Percentiles rank a stretch among this genome's conserved stretches.
These are phyloP conservation scores for Medicago truncatula DNA, from an alignment of 306 rosid species.

Conservation along the genomic window DNA sequence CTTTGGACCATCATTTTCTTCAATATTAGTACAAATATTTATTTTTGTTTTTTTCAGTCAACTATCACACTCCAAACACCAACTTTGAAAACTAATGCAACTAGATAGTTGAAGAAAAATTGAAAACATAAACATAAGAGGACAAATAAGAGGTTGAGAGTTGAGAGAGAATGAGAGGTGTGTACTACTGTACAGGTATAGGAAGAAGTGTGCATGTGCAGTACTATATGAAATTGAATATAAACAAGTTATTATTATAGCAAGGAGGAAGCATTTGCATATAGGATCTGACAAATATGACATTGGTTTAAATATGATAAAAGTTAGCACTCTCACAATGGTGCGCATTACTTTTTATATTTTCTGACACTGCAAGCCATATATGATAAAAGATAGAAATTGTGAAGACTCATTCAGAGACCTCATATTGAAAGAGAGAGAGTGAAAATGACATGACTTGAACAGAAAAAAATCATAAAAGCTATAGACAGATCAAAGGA, in stretches of 20 bases:
- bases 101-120: too few relatives aligned
- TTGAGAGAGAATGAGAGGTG: background rate
- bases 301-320: conserved; percentile 5
- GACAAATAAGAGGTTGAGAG: conserved; percentile 21
- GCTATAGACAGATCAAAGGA: conserved; percentile 32
- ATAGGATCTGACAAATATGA: conserved; percentile 11
- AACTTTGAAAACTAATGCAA: too few relatives aligned
- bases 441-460: conserved; percentile 86
- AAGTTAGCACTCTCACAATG: conserved; percentile 58
- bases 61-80: too few relatives aligned
- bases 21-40: background rate
- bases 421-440: conserved; percentile 46
- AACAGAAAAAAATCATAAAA: conserved; percentile 70
- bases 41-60: too few relatives aligned
- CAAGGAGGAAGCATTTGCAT: too few relatives aligned
- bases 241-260: too few relatives aligned
- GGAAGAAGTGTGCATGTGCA: background rate
- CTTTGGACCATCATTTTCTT: background rate
- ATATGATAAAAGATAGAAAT: conserved; percentile 75
- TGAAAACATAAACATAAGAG: background rate
- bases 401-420: conserved; percentile 15
- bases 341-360: conserved; percentile 61
- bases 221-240: too few relatives aligned
- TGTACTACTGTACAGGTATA: background rate
- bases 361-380: conserved; percentile 71